Base-by-base conservation (phyloP, 2,329 filamentous ascomycete genomes). In the Neospermospora avenae region DNA sequence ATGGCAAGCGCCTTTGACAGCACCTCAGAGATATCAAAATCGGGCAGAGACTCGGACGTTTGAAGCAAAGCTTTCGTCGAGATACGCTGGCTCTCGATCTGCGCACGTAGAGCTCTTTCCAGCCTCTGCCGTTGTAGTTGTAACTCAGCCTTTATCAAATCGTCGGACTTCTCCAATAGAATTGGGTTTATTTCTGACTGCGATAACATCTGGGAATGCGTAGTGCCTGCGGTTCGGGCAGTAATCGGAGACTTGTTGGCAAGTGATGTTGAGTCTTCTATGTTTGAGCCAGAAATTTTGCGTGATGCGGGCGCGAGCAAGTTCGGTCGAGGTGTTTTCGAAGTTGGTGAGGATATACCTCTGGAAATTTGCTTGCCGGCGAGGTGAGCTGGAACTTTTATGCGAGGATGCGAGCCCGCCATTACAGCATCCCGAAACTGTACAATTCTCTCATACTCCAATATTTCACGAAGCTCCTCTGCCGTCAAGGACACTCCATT, bases 111-210 rank as follows among this genome's bases (percentile, higher is more conserved):
- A 37, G 81, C 77, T 66, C 87, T 85, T 75, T 98, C 95, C 69
- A 97, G 79, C 65, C 89, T 85, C 75, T 93, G 86, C 64, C 93
- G 86, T 75, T 91, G 90, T 64, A 93, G 76, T 72, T 89, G 85
- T 63, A 91, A 78, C 76, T 96, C 91, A 71, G 91, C 91, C 76
- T 86, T 89, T 72, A 95, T 85, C 67, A 96, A 80, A 72, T 90
- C 86, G 72, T 91, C 89, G 67, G 92, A 93, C 75, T 96, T 96
- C 71, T 90, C 88, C 74, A 96, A 81, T 68, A 96, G 81, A 63
- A 96, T 86, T 53, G 91, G 90, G 74, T 96, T 85, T 76, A 95
- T 89, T 74, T 88, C 86, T 62, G 86, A 84, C 65, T 81, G 83
- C 61, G 77, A 76, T 66, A 81, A 75, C 69, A 77, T 69, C 4